Evolutionary conservation across 495 filamentous ascomycete species (phyloP), one percentile per base, ranked within the genome.

Genomic region (Delitschia confertaspora): DNA sequence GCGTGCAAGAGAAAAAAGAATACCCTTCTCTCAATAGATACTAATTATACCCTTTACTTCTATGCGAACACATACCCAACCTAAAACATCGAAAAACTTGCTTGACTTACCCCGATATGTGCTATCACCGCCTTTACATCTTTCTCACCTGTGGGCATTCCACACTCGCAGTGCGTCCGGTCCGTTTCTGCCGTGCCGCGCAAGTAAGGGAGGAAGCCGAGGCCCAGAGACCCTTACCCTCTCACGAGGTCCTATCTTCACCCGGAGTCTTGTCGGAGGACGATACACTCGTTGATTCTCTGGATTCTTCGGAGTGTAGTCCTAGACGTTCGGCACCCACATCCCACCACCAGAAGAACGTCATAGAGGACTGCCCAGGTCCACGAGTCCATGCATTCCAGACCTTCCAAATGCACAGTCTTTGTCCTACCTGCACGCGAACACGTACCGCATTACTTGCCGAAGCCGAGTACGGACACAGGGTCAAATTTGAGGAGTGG

Each of bases 81-180:
- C n/a, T n/a, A n/a, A n/a, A n/a, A n/a, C n/a, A n/a, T n/a, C n/a
- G n/a, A n/a, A n/a, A n/a, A n/a, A n/a, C n/a, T n/a, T n/a, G n/a
- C n/a, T n/a, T n/a, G n/a, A n/a, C n/a, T n/a, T n/a, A n/a, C n/a
- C n/a, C n/a, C n/a, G n/a, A 43, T 3, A 65, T 65, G 62, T 64
- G 62, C 51, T 59, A 54, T 48, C 58, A 62, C 45, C 56, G 52
- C 20, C 57, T 64, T 19, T 59, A 58, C 53, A 57, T 63, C 35
- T 64, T 59, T 45, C 25, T 52, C 0, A 45, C 42, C 31, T 63
- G 61, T 49, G 62, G 62, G 29, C 62, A 65, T 43, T 50, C 51
- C n/a, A 34, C 29, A 1, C 26, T 29, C 18, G 40, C 44, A 17
- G 2, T 4, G 8, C 30, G 29, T 10, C 50, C 44, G 1, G 14